phyloP scores from a whole-genome alignment of 768 basidiomycete species.

The Melanogaster broomeanus region DNA sequence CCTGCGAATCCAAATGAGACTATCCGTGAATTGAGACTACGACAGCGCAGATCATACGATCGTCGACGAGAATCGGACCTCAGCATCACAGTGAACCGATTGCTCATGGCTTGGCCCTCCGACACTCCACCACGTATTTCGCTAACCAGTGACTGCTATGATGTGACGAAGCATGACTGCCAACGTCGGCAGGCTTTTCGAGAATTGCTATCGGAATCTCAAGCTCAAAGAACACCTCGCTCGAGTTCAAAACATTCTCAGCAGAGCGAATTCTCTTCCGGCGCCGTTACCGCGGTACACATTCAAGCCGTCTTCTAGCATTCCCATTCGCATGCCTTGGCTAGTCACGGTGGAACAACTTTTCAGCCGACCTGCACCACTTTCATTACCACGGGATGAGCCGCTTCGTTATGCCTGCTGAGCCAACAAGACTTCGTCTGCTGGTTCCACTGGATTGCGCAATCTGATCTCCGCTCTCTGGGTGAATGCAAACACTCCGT shows the following conservation, averaged over 20 bases:
- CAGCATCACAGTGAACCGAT: background rate
- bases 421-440: background rate
- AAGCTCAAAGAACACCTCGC: slow-evolving; percentile 14
- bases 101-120: slow-evolving; percentile 20
- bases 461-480: slow-evolving; percentile 5
- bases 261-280: background rate
- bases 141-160: slow-evolving; percentile 1
- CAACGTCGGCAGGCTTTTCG: slow-evolving; percentile 4
- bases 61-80: slow-evolving; percentile 7
- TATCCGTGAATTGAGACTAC: background rate
- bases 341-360: background rate
- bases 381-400: background rate
- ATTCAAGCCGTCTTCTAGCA: background rate
- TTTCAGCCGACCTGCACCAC: slow-evolving; percentile 6
- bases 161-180: slow-evolving; percentile 2
- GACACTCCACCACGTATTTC: slow-evolving; percentile 8
- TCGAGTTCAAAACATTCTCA: slow-evolving; percentile 11
- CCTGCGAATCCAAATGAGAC: background rate
- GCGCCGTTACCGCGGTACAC: background rate
- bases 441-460: background rate
- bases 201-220: slow-evolving; percentile 16
- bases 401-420: background rate
- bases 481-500: background rate
- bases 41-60: slow-evolving; percentile 8
- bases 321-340: background rate